Base-by-base conservation (phyloP, 2,329 filamentous ascomycete species). In the Calonectria hongkongensis region DNA sequence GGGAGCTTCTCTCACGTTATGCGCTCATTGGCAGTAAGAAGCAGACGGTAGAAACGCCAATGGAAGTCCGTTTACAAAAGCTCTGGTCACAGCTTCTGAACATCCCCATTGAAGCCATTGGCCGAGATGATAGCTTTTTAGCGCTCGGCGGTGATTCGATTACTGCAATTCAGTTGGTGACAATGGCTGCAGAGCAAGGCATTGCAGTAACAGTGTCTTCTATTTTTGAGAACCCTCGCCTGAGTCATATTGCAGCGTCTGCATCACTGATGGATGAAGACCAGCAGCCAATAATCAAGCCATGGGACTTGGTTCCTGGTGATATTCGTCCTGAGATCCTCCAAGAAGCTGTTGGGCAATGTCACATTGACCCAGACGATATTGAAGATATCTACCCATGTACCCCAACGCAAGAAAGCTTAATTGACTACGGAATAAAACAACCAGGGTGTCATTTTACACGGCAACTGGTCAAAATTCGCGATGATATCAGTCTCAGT, bases 21-120 rank as follows among this genome's bases (percentile, higher is more conserved):
- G 33, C 78, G 73, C 0, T 63, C 21, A 16, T 27, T 1, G 73
- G 66, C 28, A 25, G 78, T 75, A 2, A 73, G n/a, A 60, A 45
- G 47, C 63, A 50, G 25, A 13, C 63, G 25, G 21, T 36, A 15
- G 33, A 48, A 51, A 66, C 63, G 7, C 63, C 63, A 4, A 66
- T 66, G 48, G 63, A 66, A 33, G 18, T 25, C 30, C 48, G 51
- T 16, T 13, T 86, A 10, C 81, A 76, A 25, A 65, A 70, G 15
- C 77, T 84, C 25, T 87, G 86, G 85, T 78, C 80, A 5, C 36
- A 48, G 36, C 25, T 66, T 28, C 25, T 66, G 5, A 54, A 18
- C 76, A 81, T 4, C 76, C 85, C 0, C 78, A 87, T 10, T 75
- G 75, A 8, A 72, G 85, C 6, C 1, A 58, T 48, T 60, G 65